phyloP scores from a whole-genome alignment of 768 basidiomycete species.

The Leccinum longicurvipes region DNA sequence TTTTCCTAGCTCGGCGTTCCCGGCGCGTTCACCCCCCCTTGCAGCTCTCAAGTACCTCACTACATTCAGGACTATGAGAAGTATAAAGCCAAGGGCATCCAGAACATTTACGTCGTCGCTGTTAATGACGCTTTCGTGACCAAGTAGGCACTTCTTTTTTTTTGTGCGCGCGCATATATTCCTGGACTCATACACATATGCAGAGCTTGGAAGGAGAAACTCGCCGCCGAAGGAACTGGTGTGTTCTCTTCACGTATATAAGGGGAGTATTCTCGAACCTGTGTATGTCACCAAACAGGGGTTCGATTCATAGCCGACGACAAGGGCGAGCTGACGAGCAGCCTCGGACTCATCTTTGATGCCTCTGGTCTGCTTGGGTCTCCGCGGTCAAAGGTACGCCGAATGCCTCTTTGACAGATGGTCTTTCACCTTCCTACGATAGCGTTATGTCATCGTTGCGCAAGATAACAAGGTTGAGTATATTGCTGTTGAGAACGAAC shows the following conservation, averaged over 20 bases:
- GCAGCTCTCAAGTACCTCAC: conserved; percentile 57
- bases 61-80: conserved; percentile 66
- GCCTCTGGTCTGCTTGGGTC: conserved; percentile 61
- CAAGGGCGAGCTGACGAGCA: conserved; percentile 50
- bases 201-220: conserved; percentile 66
- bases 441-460: conserved; percentile 58
- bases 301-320: conserved; percentile 70
- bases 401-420: too few relatives aligned
- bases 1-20: conserved; percentile 62
- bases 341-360: conserved; percentile 60
- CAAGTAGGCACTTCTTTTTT: conserved; percentile 29
- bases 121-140: conserved; percentile 81
- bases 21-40: conserved; percentile 73
- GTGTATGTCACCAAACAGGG: conserved; percentile 28
- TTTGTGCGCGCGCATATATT: conserved; percentile 5
- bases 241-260: conserved; percentile 13
- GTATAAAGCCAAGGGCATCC: conserved; percentile 75
- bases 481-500: conserved; percentile 49
- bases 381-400: conserved; percentile 58
- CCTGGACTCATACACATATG: neutral
- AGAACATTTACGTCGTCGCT: conserved; percentile 65
- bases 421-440: neutral
- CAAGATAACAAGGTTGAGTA: conserved; percentile 55
- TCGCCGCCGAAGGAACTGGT: conserved; percentile 59
- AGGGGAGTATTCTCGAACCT: neutral